Conservation (phyloP, 1,284 basidiomycete genomes). For the Cutaneotrichosporon arboriforme region DNA sequence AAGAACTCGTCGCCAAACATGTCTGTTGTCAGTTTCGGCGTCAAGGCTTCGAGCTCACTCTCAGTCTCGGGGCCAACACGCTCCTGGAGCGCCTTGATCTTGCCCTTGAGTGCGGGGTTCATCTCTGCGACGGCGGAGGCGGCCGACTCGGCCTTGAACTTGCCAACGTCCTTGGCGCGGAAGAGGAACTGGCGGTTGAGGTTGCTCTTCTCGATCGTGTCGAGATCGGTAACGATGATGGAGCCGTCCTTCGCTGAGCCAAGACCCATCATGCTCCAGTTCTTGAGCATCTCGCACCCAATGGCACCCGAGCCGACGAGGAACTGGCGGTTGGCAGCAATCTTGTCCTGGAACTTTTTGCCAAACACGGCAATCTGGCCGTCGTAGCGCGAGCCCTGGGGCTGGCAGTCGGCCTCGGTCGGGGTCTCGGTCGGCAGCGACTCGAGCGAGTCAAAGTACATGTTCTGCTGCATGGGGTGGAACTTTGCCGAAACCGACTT, state of each 20-base stretch:
- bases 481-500: slow-evolving; percentile 99
- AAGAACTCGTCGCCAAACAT: slow-evolving; percentile 91
- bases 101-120: slow-evolving; percentile 87
- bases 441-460: slow-evolving; percentile 98
- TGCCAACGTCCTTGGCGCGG: slow-evolving; percentile 91
- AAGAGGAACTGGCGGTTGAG: slow-evolving; percentile 98
- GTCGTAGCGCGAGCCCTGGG: slow-evolving; percentile 81
- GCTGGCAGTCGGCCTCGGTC: slow-evolving; percentile 79
- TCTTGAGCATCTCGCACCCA: slow-evolving; percentile 99
- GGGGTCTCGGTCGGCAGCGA: slow-evolving; percentile 74
- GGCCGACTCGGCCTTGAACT: slow-evolving; percentile 96
- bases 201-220: slow-evolving; percentile 99
- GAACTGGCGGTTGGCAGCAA: slow-evolving; percentile 88
- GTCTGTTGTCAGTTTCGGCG: slow-evolving; percentile 53
- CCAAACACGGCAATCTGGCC: slow-evolving; percentile 96
- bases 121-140: slow-evolving; percentile 88
- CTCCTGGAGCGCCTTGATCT: slow-evolving; percentile 86
- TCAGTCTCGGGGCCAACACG: slow-evolving; percentile 91
- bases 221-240: slow-evolving; percentile 94
- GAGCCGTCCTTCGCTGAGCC: slow-evolving; percentile 72
- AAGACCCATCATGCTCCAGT: slow-evolving; percentile 99
- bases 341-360: slow-evolving; percentile 84
- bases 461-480: slow-evolving; percentile 89
- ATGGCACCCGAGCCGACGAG: slow-evolving; percentile 97
- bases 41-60: slow-evolving; percentile 54